A percentile compares a stretch with the other conserved stretches of the same genome.
phyloP scores from a whole-genome alignment of 495 filamentous ascomycete genomes.

The Tuber microsphaerosporum region DNA sequence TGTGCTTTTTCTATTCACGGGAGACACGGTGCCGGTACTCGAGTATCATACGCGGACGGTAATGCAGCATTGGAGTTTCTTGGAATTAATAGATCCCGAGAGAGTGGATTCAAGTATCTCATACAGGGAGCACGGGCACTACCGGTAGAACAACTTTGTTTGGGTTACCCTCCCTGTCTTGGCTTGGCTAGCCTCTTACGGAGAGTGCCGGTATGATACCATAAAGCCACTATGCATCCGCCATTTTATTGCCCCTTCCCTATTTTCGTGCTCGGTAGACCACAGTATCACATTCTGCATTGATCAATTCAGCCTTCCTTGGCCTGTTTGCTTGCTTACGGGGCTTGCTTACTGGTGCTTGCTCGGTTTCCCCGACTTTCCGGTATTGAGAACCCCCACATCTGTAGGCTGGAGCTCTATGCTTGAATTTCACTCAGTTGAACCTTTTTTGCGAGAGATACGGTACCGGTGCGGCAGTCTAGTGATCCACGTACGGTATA shows the following conservation, averaged over 20 bases:
- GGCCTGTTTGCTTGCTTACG: background rate
- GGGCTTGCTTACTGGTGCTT: background rate
- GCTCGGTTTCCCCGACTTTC: background rate
- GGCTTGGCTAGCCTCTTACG: background rate
- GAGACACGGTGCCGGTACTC: background rate
- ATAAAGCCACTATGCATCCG: background rate
- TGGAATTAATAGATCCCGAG: background rate
- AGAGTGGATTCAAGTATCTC: background rate
- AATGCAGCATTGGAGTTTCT: background rate
- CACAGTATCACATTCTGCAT: constrained; percentile 1
- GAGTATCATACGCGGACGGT: background rate
- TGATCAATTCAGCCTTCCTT: background rate
- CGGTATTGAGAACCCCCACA: background rate
- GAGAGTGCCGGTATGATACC: background rate
- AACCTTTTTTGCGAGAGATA: background rate
- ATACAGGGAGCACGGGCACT: background rate
- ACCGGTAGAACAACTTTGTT: background rate
- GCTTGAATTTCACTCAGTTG: background rate
- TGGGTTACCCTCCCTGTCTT: background rate
- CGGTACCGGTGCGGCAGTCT: background rate
- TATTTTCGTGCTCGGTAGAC: background rate
- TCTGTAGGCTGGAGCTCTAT: background rate
- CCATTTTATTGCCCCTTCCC: background rate
- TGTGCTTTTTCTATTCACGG: background rate
- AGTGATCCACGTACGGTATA: background rate